These are phyloP conservation scores for Boletus sp. DNA, from an alignment of 1,284 basidiomycete genomes.

Conservation along the genomic window DNA sequence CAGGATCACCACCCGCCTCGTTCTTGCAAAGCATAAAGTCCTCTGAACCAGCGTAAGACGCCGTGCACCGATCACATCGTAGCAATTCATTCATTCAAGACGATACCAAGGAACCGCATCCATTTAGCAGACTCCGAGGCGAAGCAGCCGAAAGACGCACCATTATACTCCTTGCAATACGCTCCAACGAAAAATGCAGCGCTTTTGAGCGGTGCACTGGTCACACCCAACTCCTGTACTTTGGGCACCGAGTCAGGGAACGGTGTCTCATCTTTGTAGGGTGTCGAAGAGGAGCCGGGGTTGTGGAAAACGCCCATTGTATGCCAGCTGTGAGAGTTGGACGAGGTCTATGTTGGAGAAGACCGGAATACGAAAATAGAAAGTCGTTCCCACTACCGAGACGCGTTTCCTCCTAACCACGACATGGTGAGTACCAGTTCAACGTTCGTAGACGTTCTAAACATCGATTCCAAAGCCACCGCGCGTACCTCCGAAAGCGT, in stretches of 20 bases:
- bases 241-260: constrained; percentile 77
- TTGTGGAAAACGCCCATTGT: constrained; percentile 59
- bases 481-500: constrained; percentile 54
- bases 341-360: constrained; percentile 11
- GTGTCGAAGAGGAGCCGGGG: constrained; percentile 44
- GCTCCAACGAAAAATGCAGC: constrained; percentile 98
- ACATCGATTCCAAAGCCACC: constrained; percentile 40
- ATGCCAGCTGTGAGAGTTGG: neutral
- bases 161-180: constrained; percentile 96
- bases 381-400: constrained; percentile 28
- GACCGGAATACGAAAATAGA: constrained; percentile 29
- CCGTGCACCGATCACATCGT: constrained; percentile 1
- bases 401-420: neutral
- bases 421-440: constrained; percentile 31
- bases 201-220: constrained; percentile 94
- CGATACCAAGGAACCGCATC: neutral
- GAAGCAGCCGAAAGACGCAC: constrained; percentile 50
- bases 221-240: constrained; percentile 89
- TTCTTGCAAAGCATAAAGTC: constrained; percentile 99
- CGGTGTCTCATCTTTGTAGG: constrained; percentile 74
- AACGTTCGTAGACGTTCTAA: neutral
- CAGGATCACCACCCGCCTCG: constrained; percentile 84
- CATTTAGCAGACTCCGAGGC: constrained; percentile 4
- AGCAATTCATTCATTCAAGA: constrained; percentile 1
- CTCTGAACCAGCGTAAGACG: constrained; percentile 55